phyloP scores from a whole-genome alignment of 768 basidiomycete genomes.

The Podaxis pistillaris region DNA sequence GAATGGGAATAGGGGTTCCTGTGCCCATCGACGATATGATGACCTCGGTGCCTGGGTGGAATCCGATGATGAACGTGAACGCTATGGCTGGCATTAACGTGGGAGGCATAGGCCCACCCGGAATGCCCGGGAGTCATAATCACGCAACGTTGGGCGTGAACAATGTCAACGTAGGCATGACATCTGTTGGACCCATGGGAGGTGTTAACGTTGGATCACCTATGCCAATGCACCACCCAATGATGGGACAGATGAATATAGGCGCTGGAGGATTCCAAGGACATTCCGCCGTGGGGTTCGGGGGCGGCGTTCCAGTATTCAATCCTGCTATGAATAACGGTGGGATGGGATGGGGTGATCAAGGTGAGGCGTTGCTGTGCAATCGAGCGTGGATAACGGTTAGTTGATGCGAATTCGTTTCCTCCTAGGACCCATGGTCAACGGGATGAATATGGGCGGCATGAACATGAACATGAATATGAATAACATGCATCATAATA shows the following conservation, averaged over 20 bases:
- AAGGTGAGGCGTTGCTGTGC: slow-evolving; percentile 6
- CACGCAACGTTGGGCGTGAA: slow-evolving; percentile 10
- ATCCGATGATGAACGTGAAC: slow-evolving; percentile 20
- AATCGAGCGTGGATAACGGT: slow-evolving; percentile 16
- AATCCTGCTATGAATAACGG: slow-evolving; percentile 18
- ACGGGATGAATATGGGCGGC: slow-evolving; percentile 23
- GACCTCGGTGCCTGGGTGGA: slow-evolving; percentile 20
- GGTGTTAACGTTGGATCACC: slow-evolving; percentile 17
- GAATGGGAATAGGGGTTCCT: slow-evolving; percentile 23
- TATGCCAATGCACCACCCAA: slow-evolving; percentile 24
- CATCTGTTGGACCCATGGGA: slow-evolving; percentile 15
- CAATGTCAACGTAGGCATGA: slow-evolving; percentile 14
- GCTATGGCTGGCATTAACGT: slow-evolving; percentile 20
- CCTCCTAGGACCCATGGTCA: slow-evolving; percentile 18
- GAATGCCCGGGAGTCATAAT: slow-evolving; percentile 13
- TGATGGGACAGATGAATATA: slow-evolving; percentile 38
- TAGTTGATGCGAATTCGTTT: slow-evolving; percentile 7
- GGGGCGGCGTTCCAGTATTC: slow-evolving; percentile 18
- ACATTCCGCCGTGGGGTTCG: slow-evolving; percentile 30
- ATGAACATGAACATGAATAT: slow-evolving; percentile 24
- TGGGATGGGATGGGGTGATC: slow-evolving; percentile 19
- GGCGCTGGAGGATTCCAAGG: slow-evolving; percentile 20
- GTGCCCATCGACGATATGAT: slow-evolving; percentile 21
- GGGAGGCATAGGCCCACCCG: slow-evolving; percentile 17
- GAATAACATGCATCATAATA: slow-evolving; percentile 22